phyloP scores from a whole-genome alignment of 352 stramenopile species.

The Globisporangium paddicum region DNA sequence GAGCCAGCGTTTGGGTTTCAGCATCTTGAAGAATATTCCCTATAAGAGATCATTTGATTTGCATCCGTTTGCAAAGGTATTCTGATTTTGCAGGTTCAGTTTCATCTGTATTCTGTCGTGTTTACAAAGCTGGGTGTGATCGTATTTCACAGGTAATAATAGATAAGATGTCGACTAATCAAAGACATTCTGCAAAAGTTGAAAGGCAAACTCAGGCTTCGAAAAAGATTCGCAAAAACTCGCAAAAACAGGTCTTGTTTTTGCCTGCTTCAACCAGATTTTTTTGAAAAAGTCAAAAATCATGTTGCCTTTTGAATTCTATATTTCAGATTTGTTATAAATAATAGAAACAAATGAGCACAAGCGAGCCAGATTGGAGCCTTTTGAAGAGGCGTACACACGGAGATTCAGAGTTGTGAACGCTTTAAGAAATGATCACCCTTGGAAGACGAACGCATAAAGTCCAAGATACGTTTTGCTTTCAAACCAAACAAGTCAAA shows the following conservation, averaged over 20 bases:
- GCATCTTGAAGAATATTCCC: background rate
- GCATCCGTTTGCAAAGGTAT: background rate
- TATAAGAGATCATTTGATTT: background rate
- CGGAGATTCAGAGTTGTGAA: background rate
- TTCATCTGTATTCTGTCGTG: background rate
- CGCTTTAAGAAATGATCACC: background rate
- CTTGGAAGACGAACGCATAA: too few relatives aligned
- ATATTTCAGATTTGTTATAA: too few relatives aligned
- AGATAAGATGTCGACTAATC: background rate
- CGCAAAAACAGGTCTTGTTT: slow-evolving; percentile 6
- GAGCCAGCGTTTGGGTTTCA: background rate
- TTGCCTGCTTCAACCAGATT: slow-evolving; percentile 12
- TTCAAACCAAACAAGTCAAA: too few relatives aligned
- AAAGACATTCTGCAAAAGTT: background rate
- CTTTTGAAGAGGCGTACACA: too few relatives aligned
- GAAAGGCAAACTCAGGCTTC: background rate
- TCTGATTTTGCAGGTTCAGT: background rate
- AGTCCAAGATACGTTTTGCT: too few relatives aligned
- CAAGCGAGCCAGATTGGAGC: too few relatives aligned
- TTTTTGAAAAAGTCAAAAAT: slow-evolving; percentile 4
- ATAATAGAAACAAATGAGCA: too few relatives aligned
- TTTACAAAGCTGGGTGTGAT: background rate
- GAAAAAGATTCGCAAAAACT: background rate
- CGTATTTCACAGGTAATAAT: background rate
- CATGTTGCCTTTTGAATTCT: too few relatives aligned